Conservation (phyloP, 768 basidiomycete genomes). For the Dentipellis fragilis region DNA sequence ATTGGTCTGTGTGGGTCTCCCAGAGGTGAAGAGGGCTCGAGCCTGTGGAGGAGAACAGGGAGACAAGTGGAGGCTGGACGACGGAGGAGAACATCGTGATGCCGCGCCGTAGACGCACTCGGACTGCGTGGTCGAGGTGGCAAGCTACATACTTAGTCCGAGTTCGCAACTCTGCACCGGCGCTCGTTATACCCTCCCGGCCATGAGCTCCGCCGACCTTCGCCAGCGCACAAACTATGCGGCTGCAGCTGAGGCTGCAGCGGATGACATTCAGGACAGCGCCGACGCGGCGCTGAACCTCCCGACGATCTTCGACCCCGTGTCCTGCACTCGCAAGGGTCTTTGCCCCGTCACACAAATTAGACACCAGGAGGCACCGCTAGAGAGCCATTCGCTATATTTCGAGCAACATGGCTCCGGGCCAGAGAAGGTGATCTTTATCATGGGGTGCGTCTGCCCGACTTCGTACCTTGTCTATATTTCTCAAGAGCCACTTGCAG, state of each 20-base stretch:
- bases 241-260: background rate
- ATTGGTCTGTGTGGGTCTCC: slow-evolving; percentile 32
- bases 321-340: slow-evolving; percentile 58
- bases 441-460: slow-evolving; percentile 50
- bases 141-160: background rate
- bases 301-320: slow-evolving; percentile 44
- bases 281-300: slow-evolving; percentile 11
- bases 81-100: slow-evolving; percentile 44
- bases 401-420: slow-evolving; percentile 70
- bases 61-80: slow-evolving; percentile 55
- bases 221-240: background rate
- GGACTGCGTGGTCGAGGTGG: background rate
- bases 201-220: background rate
- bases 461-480: background rate
- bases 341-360: slow-evolving; percentile 63
- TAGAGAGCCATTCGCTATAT: slow-evolving; percentile 68
- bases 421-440: slow-evolving; percentile 55
- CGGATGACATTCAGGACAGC: background rate
- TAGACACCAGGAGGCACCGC: slow-evolving; percentile 28
- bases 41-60: slow-evolving; percentile 66
- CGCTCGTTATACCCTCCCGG: background rate
- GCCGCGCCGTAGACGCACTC: background rate
- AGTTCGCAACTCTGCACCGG: no score
- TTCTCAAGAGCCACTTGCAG: slow-evolving; percentile 20
- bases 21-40: slow-evolving; percentile 55